Base-by-base conservation (phyloP, 805 yeast genomes). In the Sungouiozyma intestinalis region DNA sequence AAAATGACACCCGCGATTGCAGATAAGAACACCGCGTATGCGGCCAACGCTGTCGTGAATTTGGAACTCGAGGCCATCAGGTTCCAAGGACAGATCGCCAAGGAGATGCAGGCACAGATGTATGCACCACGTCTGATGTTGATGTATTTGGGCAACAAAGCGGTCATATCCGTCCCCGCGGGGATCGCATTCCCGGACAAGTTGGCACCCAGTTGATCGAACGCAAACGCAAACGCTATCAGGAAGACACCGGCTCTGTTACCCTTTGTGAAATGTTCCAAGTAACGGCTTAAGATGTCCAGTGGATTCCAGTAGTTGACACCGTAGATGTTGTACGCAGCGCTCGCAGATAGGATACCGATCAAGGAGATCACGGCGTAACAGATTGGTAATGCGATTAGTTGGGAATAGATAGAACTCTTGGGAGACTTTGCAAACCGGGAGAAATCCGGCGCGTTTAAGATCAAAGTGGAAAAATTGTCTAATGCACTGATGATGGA, bases 381-480 rank as follows among this genome's bases (percentile, higher is more conserved):
- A 45, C 81, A 70, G 24, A 80, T 46, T 15, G 94, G 92, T 43
- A 85, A 76, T 3, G 86, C 68, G 19, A 79, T 52, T 34, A 69
- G 52, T 57, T 77, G 82, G 5, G 80, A 68, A 64, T 68, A 68
- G 19, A 64, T 52, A 4, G 76, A 66, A 14, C 73, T 57, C 16
- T 46, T 57, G 20, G 67, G 64, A n/a, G 73, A 72, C 40, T 66
- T 69, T 3, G 92, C 77, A 62, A 85, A 80, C 56, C 94, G 74
- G 16, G 88, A 68, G 58, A 83, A 84, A 67, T 85, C 94, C 0
- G 94, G 90, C 8, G 88, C 84, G 64, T 85, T 85, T 42, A 80
- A 73, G 52, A 84, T 79, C 53, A 85, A 68, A 11, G 92, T 79
- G 3, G 90, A 85, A 53, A 84, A 85, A 65, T 84, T 84, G 20